phyloP scores from a whole-genome alignment of 2,329 filamentous ascomycete genomes.

The Pestalotiopsis sp. region DNA sequence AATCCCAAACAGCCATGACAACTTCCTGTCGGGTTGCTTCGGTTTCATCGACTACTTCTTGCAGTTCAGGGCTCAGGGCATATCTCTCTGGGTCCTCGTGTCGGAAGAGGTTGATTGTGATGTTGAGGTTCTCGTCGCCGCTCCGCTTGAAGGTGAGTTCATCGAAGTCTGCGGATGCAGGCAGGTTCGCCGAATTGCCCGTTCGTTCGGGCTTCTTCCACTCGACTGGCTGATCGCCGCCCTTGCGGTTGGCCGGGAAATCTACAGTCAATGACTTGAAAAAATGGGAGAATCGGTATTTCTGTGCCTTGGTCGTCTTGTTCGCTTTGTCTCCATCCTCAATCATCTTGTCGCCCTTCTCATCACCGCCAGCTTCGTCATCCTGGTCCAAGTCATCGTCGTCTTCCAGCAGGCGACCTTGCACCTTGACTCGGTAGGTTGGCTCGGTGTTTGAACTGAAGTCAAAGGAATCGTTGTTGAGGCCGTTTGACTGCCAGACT shows the following conservation, averaged over 20 bases:
- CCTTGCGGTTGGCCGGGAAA: conserved; percentile 66
- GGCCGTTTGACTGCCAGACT: conserved; percentile 78
- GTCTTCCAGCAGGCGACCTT: conserved; percentile 80
- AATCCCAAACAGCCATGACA: conserved; percentile 93
- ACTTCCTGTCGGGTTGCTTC: conserved; percentile 88
- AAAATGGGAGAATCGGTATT: conserved; percentile 72
- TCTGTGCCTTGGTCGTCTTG: conserved; percentile 44
- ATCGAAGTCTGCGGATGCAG: conserved; percentile 80
- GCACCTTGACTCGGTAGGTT: conserved; percentile 88
- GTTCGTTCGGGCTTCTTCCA: conserved; percentile 80
- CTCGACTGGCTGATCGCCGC: conserved; percentile 65
- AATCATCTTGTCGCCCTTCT: conserved; percentile 60
- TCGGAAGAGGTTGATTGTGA: conserved; percentile 82
- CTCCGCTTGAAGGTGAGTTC: conserved; percentile 88
- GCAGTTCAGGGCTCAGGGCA: conserved; percentile 75
- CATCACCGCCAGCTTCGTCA: conserved; percentile 50
- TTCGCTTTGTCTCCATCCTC: conserved; percentile 48
- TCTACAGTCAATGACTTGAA: conserved; percentile 80
- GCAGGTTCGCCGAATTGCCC: conserved; percentile 54
- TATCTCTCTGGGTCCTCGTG: conserved; percentile 88
- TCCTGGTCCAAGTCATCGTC: conserved; percentile 52
- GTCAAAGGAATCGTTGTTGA: conserved; percentile 77
- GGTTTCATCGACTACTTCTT: conserved; percentile 81
- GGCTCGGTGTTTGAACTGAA: conserved; percentile 78
- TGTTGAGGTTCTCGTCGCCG: conserved; percentile 89